Evolutionary conservation across 108 stramenopile species (phyloP).

Genomic region (Pseudonitzschia multiseries): DNA sequence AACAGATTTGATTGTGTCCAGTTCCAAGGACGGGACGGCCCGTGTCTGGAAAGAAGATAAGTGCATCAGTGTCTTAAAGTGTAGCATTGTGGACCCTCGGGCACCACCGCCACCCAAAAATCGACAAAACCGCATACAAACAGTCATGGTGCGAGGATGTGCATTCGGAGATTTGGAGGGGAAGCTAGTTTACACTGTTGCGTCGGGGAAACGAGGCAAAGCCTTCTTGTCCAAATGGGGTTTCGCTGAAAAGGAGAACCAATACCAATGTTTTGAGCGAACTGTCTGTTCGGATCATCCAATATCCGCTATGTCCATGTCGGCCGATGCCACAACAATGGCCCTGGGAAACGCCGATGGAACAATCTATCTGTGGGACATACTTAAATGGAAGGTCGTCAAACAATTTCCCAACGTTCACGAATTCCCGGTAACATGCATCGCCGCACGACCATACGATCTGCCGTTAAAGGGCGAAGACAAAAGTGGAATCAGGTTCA

Average conservation of each 20-base stretch:
- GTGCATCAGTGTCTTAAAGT: constrained; percentile 35
- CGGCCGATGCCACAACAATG: constrained; percentile 55
- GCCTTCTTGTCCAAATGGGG: constrained; percentile 71
- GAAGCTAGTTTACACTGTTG: constrained; percentile 65
- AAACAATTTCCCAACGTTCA: constrained; percentile 75
- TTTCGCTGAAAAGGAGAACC: constrained; percentile 7
- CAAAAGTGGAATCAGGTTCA: constrained; percentile 58
- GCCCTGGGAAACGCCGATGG: constrained; percentile 74
- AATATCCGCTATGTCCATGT: constrained; percentile 74
- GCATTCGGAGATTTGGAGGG: constrained; percentile 84
- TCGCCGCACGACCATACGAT: constrained; percentile 74
- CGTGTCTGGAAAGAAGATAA: constrained; percentile 55
- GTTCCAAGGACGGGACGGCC: constrained; percentile 85
- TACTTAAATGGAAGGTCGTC: constrained; percentile 45
- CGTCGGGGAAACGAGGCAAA: constrained; percentile 63
- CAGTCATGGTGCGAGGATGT: constrained; percentile 79
- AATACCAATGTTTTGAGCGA: constrained; percentile 37
- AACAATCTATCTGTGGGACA: constrained; percentile 57
- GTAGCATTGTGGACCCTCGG: constrained; percentile 49
- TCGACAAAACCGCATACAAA: constrained; percentile 40
- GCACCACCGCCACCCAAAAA: constrained; percentile 40
- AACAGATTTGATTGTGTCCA: constrained; percentile 39
- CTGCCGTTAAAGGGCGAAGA: constrained; percentile 57
- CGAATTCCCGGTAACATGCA: constrained; percentile 82
- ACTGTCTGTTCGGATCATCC: constrained; percentile 62